Percentiles rank a stretch among this genome's conserved stretches.
phyloP scores from a whole-genome alignment of 257 asterid genomes.

The Apocynum venetum region DNA sequence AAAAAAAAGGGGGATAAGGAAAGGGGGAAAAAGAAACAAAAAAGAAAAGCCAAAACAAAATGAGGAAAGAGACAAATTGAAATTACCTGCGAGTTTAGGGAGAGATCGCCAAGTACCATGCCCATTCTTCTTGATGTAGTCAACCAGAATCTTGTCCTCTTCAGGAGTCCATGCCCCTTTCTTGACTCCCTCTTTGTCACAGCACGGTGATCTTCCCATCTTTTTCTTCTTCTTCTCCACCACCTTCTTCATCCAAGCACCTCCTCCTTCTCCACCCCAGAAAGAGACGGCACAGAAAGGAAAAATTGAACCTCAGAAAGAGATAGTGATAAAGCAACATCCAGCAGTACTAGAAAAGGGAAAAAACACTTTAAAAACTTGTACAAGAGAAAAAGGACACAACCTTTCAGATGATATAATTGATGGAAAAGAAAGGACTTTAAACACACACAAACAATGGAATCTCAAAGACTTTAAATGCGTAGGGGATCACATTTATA shows the following conservation, averaged over 20 bases:
- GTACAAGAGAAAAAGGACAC: conserved; percentile 5
- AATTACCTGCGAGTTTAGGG: conserved; percentile 61
- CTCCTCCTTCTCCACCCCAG: conserved; percentile 11
- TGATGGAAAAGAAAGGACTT: conserved; percentile 20
- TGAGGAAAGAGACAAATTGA: conserved; percentile 1
- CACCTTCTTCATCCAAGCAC: conserved; percentile 32
- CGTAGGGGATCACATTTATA: conserved; percentile 32
- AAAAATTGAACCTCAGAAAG: not conserved
- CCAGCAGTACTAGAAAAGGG: not conserved
- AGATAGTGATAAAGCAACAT: not conserved
- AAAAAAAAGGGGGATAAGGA: too few relatives aligned
- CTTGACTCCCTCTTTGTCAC: conserved; percentile 46
- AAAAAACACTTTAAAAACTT: not conserved
- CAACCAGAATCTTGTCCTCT: conserved; percentile 70
- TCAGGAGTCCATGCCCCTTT: conserved; percentile 70
- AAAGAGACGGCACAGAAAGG: conserved; percentile 2
- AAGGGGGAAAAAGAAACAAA: not conserved
- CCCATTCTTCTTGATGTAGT: conserved; percentile 54
- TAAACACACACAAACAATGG: conserved; percentile 12
- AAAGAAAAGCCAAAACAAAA: not conserved
- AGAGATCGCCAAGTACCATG: conserved; percentile 64
- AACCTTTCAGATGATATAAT: conserved; percentile 16
- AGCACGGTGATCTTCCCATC: conserved; percentile 47
- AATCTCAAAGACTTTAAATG: conserved; percentile 39
- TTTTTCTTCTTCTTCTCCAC: conserved; percentile 23